phyloP scores from a whole-genome alignment of 2,329 filamentous ascomycete species.

The Plectosphaerella plurivora region DNA sequence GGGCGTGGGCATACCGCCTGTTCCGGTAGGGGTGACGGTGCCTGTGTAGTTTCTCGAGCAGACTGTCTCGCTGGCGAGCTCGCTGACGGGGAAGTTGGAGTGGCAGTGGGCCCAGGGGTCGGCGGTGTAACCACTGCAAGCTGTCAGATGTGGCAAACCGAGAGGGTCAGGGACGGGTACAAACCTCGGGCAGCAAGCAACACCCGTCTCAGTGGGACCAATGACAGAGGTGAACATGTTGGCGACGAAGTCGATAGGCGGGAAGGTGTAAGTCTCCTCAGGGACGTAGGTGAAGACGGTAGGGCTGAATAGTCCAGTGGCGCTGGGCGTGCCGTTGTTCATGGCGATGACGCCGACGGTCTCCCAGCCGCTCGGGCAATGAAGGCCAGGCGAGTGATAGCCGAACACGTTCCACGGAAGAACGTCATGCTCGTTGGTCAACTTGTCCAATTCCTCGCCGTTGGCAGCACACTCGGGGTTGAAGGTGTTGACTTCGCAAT shows the following conservation, averaged over 20 bases:
- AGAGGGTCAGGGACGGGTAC: neutral
- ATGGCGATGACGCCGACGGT: neutral
- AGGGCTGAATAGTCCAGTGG: neutral
- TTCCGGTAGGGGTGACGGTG: too few species aligned
- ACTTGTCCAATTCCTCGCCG: neutral
- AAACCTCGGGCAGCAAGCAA: neutral
- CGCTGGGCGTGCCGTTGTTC: neutral
- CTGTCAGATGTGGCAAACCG: neutral
- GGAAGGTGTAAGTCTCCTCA: neutral
- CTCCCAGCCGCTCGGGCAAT: neutral
- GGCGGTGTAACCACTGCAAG: neutral
- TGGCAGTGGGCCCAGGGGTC: neutral
- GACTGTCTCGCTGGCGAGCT: too few species aligned
- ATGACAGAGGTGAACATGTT: neutral
- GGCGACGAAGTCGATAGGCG: neutral
- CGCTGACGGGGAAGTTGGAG: neutral
- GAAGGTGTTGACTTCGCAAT: neutral
- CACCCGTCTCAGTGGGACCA: neutral
- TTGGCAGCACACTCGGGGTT: neutral
- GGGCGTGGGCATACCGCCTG: too few species aligned
- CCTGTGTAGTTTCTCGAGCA: too few species aligned
- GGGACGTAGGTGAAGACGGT: neutral
- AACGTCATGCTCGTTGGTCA: too few species aligned
- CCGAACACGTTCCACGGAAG: neutral
- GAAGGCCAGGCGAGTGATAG: neutral